A percentile compares a stretch with the other conserved stretches of the same genome.
Conservation (phyloP, 164 flowering plant species). For the Brasenia schreberi region DNA sequence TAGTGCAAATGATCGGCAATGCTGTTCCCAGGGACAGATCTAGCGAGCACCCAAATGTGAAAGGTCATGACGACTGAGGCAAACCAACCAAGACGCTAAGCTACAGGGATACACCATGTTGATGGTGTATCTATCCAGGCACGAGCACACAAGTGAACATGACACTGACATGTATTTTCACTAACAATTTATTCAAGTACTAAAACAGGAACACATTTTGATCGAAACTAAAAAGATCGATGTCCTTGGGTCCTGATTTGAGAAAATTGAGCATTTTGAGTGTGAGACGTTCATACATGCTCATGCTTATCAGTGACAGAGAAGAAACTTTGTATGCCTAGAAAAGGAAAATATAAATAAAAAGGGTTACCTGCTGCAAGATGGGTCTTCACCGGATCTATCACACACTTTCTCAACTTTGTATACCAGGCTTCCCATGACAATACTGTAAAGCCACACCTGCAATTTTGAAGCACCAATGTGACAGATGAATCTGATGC, state of each 20-base stretch:
- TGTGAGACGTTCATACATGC: no score
- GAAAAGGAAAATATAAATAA: background rate
- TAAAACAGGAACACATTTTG: no score
- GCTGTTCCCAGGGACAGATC: conserved; percentile 85
- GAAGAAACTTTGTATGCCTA: background rate
- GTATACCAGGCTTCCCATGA: conserved; percentile 50
- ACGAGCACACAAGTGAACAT: no score
- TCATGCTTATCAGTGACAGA: background rate
- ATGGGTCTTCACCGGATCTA: conserved; percentile 88
- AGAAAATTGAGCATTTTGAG: no score
- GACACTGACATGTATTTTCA: no score
- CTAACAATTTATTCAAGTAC: no score
- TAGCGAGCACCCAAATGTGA: no score
- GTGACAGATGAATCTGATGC: background rate
- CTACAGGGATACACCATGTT: background rate
- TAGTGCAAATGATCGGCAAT: conserved; percentile 66
- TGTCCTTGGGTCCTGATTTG: no score
- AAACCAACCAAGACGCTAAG: no score
- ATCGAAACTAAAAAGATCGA: no score
- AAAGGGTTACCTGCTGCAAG: conserved; percentile 64
- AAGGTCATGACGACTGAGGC: background rate
- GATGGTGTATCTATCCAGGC: no score
- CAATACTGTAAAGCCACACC: conserved; percentile 84
- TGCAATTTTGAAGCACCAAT: conserved; percentile 9
- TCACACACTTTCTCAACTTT: conserved; percentile 76